These are phyloP conservation scores for Fagus sylvatica DNA, from an alignment of 306 rosid genomes.

Conservation along the genomic window DNA sequence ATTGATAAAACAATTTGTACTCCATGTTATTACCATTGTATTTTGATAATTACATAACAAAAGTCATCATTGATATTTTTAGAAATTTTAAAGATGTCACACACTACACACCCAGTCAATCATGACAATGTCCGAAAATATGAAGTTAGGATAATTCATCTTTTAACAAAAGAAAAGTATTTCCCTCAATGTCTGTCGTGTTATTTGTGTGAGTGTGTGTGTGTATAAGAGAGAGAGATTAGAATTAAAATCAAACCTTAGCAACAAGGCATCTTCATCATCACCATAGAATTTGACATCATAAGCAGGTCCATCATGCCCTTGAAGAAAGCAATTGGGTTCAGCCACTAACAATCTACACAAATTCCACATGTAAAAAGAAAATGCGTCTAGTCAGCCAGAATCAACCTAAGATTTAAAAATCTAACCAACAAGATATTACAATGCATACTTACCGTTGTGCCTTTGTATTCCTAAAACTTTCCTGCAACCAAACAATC, in stretches of 20 bases:
- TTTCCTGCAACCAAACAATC: constrained; percentile 48
- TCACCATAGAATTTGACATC: constrained; percentile 78
- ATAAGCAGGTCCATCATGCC: constrained; percentile 80
- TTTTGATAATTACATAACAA: background rate
- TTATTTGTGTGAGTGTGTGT: too few relatives aligned
- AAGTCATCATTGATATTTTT: background rate
- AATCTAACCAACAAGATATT: background rate
- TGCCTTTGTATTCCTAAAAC: constrained; percentile 38
- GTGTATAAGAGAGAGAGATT: background rate
- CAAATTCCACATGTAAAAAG: constrained; percentile 31
- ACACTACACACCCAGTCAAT: background rate
- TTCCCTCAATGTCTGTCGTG: too few relatives aligned
- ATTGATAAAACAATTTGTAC: background rate
- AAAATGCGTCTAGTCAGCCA: background rate
- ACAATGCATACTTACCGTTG: constrained; percentile 47
- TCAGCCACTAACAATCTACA: constrained; percentile 57
- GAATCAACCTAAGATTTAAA: constrained; percentile 7
- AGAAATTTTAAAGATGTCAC: background rate
- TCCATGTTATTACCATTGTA: background rate
- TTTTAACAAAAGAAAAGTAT: too few relatives aligned
- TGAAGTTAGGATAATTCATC: too few relatives aligned
- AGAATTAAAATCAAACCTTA: constrained; percentile 56
- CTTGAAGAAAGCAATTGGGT: constrained; percentile 68
- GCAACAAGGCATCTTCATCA: constrained; percentile 57
- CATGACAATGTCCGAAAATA: too few relatives aligned